These are phyloP conservation scores for Yueomyces sp. DNA, from an alignment of 1,139 yeast species.

Conservation along the genomic window DNA sequence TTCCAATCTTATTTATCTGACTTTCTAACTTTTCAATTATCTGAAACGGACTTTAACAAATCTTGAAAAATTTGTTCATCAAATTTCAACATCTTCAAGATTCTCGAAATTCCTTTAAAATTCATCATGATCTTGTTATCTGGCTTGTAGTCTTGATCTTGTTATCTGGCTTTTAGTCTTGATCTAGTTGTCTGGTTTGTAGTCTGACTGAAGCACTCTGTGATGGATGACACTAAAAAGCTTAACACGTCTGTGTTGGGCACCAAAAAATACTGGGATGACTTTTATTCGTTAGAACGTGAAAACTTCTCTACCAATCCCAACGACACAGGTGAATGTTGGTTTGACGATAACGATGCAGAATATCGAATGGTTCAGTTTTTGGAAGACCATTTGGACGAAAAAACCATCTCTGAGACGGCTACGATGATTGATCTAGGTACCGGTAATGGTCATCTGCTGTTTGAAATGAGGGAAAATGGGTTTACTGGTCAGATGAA, in stretches of 20 bases:
- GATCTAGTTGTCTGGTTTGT: too few relatives aligned
- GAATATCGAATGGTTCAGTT: slow-evolving; percentile 70
- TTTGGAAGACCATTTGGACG: slow-evolving; percentile 32
- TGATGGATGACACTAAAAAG: slow-evolving; percentile 38
- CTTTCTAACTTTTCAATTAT: too few relatives aligned
- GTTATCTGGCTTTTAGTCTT: too few relatives aligned
- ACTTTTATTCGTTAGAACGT: slow-evolving; percentile 64
- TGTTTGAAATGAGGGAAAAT: slow-evolving; percentile 57
- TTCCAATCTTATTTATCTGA: too few relatives aligned
- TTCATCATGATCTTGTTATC: too few relatives aligned
- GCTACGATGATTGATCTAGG: slow-evolving; percentile 65
- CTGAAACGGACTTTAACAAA: too few relatives aligned
- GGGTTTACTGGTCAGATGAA: slow-evolving; percentile 37
- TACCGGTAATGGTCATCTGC: slow-evolving; percentile 87
- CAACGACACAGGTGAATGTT: slow-evolving; percentile 84
- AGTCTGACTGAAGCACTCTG: too few relatives aligned
- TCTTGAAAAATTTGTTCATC: too few relatives aligned
- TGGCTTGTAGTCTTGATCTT: too few relatives aligned
- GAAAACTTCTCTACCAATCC: slow-evolving; percentile 58
- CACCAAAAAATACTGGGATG: slow-evolving; percentile 80
- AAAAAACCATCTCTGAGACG: slow-evolving; percentile 15
- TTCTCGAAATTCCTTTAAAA: too few relatives aligned
- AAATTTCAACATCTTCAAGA: too few relatives aligned
- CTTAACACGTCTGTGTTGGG: slow-evolving; percentile 66
- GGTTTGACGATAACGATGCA: slow-evolving; percentile 93